Evolutionary conservation across 108 stramenopile genomes (phyloP), one percentile per base, ranked within the genome.

Genomic region (Cyclotella choctawhatcheeana): DNA sequence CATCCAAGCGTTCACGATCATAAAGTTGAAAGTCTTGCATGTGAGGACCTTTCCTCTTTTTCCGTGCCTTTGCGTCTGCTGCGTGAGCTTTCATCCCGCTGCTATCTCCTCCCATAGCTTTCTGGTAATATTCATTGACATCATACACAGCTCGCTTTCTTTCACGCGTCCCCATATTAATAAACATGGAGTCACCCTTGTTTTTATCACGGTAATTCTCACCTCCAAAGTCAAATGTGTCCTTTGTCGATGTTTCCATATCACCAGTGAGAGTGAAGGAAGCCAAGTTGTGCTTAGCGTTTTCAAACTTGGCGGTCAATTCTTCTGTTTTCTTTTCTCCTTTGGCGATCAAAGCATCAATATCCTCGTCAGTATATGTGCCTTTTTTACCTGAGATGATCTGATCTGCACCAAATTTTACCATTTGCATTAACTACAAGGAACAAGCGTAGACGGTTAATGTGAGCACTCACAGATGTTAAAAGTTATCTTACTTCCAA

Each of bases 401-500:
- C 71, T 97, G 95, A 81, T 99, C 98, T 13, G 98, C 98, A 20
- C 98, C 98, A 74, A 98, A 98, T 52, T 86, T 86, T 25, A 99
- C 99, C 97, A 99, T 98, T 65, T 93, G 87, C 98, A 98, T 97
- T 30, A 99, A 85, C 56, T 40, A 12, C 12, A 8, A 40, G 12
- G 12, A 40, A 12, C 12, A 40, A 8, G 37, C 37, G 12, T 8
- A 12, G 37, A 40, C 8, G 37, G 12, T 6, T 12, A 6, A 40
- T 40, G 37, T 40, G 37, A 40, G 37, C 37, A 40, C 37, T 40
- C 37, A 12, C 37, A 40, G 12, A 8, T 8, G 6, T 6, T 8
- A 40, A 12, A 40, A 40, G 12, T 40, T 6, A 40, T 12, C 6
- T 40, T 40, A 40, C 37, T 8, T 40, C 12, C 37, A 6, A 8